These are phyloP conservation scores for Achaetomium macrosporum DNA, from an alignment of 2,329 filamentous ascomycete genomes.

Conservation along the genomic window DNA sequence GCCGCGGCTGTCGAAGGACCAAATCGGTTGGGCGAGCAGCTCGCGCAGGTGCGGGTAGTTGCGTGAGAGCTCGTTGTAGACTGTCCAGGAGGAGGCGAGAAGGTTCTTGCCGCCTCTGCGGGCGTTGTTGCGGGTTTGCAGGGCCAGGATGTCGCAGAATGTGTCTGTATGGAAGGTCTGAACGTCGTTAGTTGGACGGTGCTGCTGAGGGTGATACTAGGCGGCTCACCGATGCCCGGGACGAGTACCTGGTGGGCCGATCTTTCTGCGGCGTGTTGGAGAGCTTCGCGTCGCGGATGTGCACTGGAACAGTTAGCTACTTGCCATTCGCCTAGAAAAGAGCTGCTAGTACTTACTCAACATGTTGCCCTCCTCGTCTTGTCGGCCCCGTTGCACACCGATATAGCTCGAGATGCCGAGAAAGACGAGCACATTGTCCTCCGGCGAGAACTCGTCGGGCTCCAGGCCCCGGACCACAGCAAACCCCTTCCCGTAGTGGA, in stretches of 20 bases:
- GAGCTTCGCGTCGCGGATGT: constrained; percentile 54
- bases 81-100: constrained; percentile 55
- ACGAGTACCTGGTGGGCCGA: constrained; percentile 21
- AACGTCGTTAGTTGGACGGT: no score
- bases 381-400: constrained; percentile 52
- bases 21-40: constrained; percentile 54
- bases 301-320: constrained; percentile 42
- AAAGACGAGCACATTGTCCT: constrained; percentile 59
- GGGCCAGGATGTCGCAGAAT: constrained; percentile 58
- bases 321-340: constrained; percentile 21
- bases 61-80: constrained; percentile 63
- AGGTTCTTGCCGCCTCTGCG: constrained; percentile 57
- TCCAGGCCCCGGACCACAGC: constrained; percentile 58
- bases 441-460: constrained; percentile 48
- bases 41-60: constrained; percentile 60
- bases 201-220: no score
- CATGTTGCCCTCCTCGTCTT: constrained; percentile 59
- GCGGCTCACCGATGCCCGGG: constrained; percentile 19
- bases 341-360: constrained; percentile 40
- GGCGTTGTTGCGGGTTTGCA: constrained; percentile 58
- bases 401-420: constrained; percentile 61
- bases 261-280: constrained; percentile 32
- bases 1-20: constrained; percentile 49
- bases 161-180: constrained; percentile 67
- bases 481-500: constrained; percentile 59